These are phyloP conservation scores for Nicotiana sylvestris DNA, from an alignment of 257 asterid genomes.

Conservation along the genomic window DNA sequence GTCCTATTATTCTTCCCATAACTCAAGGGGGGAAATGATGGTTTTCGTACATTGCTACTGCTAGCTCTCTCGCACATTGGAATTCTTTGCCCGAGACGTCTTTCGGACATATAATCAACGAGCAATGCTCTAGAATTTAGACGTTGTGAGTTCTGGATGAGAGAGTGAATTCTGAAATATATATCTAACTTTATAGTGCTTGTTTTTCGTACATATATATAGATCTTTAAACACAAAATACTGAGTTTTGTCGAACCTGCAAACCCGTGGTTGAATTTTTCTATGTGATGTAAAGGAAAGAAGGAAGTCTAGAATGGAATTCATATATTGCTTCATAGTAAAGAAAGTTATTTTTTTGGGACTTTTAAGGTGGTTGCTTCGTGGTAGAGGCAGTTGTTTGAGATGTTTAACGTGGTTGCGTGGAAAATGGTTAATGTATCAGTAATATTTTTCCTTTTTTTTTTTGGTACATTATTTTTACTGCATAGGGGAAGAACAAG, in stretches of 20 bases:
- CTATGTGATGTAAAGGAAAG: neutral
- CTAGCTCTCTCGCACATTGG: constrained; percentile 32
- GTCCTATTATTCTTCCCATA: constrained; percentile 17
- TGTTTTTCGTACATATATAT: too few relatives aligned
- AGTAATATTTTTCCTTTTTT: neutral
- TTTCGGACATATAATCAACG: constrained; percentile 25
- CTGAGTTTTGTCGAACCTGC: too few relatives aligned
- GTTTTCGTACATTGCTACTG: constrained; percentile 1
- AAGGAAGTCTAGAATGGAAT: neutral
- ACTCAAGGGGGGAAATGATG: constrained; percentile 6
- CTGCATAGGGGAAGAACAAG: neutral
- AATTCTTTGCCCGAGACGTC: constrained; percentile 28
- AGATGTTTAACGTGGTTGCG: constrained; percentile 1
- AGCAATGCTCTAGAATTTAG: neutral
- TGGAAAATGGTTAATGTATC: neutral
- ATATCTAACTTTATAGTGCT: neutral
- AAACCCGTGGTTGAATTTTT: too few relatives aligned
- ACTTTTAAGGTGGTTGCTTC: neutral
- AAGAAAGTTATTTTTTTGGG: neutral
- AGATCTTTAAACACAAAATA: too few relatives aligned
- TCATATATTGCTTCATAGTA: neutral
- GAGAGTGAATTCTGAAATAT: neutral
- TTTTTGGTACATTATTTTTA: neutral
- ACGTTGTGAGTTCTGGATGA: neutral
- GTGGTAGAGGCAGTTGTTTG: neutral